Conservation (phyloP, 2,329 filamentous ascomycete species). For the Trichoderma brevicompactum region DNA sequence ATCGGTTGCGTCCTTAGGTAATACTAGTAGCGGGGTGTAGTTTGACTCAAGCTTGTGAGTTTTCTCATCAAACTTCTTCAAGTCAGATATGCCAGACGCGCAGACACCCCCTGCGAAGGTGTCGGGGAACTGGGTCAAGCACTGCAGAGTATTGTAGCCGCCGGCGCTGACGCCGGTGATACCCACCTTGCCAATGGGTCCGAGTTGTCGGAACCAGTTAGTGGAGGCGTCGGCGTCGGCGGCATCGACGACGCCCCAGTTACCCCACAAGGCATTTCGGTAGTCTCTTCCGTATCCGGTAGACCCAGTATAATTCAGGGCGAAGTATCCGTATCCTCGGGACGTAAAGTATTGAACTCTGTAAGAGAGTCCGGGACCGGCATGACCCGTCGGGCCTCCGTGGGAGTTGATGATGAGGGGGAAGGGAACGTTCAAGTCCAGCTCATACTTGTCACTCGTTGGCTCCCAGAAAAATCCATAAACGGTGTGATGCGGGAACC, state of each 20-base stretch:
- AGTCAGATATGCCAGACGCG: slow-evolving; percentile 56
- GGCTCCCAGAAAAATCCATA: slow-evolving; percentile 56
- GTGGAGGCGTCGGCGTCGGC: slow-evolving; percentile 56
- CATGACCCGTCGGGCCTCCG: slow-evolving; percentile 55
- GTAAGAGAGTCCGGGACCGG: slow-evolving; percentile 49
- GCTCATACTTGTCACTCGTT: slow-evolving; percentile 49
- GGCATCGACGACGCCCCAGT: slow-evolving; percentile 57
- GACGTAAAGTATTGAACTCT: slow-evolving; percentile 58
- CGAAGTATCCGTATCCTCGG: slow-evolving; percentile 56
- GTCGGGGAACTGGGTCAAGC: slow-evolving; percentile 50
- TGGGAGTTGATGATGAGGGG: slow-evolving; percentile 57
- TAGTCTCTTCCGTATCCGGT: slow-evolving; percentile 56
- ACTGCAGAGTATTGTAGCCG: slow-evolving; percentile 58
- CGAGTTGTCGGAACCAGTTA: slow-evolving; percentile 45
- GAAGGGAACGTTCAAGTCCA: slow-evolving; percentile 46
- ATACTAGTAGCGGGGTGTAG: slow-evolving; percentile 52
- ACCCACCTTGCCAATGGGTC: slow-evolving; percentile 46
- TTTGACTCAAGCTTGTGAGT: slow-evolving; percentile 62
- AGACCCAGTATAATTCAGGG: slow-evolving; percentile 58
- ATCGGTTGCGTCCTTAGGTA: slow-evolving; percentile 38
- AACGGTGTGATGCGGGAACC: slow-evolving; percentile 39
- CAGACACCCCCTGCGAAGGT: slow-evolving; percentile 56
- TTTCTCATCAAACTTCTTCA: slow-evolving; percentile 50
- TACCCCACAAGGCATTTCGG: slow-evolving; percentile 52
- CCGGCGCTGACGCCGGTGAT: slow-evolving; percentile 58